Evolutionary conservation across 2,329 filamentous ascomycete species (phyloP), one percentile per base, ranked within the genome.

Genomic region (Penicillium italicum): DNA sequence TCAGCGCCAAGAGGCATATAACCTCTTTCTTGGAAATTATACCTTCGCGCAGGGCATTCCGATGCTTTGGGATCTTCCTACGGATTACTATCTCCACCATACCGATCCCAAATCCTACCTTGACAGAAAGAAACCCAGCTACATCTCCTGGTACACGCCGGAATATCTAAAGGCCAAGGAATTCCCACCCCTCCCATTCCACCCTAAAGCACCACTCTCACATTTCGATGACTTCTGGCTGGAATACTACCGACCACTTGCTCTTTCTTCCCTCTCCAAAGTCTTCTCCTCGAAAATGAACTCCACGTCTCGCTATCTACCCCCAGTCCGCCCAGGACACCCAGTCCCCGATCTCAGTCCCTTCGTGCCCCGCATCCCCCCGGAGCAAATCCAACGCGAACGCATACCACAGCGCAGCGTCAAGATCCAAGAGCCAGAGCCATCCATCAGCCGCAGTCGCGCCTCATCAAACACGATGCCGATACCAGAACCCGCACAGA

Each of bases 1-100:
- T n/a, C 94, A 99, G 70, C 86, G 94, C 31, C 94, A 99, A 74
- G 94, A 99, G 74, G 94, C 94, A 0, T 97, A 97, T 74, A 99
- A 99, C 64, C 79, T 99, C 10, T 99, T 99, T 69, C 82, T 99
- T 1, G 94, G 94, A 7, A 97, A 97, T 69, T 99, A 99, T 71
- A 90, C 92, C 48, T 97, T 91, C 69, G 77, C 83, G 0, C 86
- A 91, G 61, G 91, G 90, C 0, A 88, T 96, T 69, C 94, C 94
- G 0, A 93, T 97, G 90, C 81, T 99, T 2, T 99, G 94, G 94
- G 94, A 99, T 69, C 81, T 99, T 8, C 82, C 88, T 3, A 96
- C 91, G 3, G 94, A 99, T 71, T 97, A 97, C 74, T 96, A 97
- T 66, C 85, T 99, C 7, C 94, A 99, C 68, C 93, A 99, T 67